Conservation (phyloP, 2,329 filamentous ascomycete genomes). For the Penicillium fuscoglaucum region DNA sequence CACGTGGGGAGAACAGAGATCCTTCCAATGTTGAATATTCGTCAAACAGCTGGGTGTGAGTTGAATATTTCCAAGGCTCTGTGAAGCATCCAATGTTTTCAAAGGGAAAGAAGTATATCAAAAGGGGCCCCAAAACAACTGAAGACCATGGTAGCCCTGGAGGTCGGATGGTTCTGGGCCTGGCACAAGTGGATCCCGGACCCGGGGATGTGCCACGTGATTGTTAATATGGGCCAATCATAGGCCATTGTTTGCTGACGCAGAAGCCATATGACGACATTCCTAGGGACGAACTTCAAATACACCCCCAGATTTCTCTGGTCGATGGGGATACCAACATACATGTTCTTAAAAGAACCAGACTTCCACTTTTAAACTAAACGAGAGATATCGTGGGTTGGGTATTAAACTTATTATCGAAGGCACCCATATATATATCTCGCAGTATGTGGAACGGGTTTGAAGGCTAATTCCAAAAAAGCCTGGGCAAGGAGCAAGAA, state of each 20-base stretch:
- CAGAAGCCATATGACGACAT: neutral
- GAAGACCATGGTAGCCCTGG: neutral
- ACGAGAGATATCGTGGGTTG: neutral
- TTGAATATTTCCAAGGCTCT: rapidly evolving
- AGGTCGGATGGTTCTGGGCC: neutral
- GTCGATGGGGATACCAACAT: neutral
- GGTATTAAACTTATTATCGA: neutral
- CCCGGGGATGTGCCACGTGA: neutral
- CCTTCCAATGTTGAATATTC: neutral
- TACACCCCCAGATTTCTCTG: too few relatives aligned
- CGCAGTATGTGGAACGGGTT: neutral
- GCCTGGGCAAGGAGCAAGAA: neutral
- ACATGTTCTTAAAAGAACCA: neutral
- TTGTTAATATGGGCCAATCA: neutral
- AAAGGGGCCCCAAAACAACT: neutral
- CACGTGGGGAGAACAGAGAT: neutral
- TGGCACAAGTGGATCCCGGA: neutral
- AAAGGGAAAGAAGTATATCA: neutral
- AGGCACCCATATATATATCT: neutral
- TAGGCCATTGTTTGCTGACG: rapidly evolving
- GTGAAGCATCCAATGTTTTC: neutral
- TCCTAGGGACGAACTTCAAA: neutral
- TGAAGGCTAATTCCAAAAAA: neutral
- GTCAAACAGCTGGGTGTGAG: too few relatives aligned
- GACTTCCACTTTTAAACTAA: neutral